These are phyloP conservation scores for Clavariopsis aquatica DNA, from an alignment of 495 filamentous ascomycete species.

Conservation along the genomic window DNA sequence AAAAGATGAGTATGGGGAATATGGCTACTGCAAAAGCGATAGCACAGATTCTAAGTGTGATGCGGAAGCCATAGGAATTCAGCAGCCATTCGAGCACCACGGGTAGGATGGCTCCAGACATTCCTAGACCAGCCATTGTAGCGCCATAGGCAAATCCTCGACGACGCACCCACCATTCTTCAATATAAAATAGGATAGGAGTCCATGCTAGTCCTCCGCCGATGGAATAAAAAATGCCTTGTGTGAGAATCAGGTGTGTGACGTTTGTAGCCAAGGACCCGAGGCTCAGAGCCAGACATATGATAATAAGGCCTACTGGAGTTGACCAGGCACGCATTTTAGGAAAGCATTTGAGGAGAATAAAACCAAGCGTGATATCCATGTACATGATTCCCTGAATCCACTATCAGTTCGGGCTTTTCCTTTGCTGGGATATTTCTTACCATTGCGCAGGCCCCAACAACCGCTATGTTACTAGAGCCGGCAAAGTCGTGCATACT, in stretches of 20 bases:
- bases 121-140: constrained; percentile 54
- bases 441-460: constrained; percentile 54
- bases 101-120: constrained; percentile 47
- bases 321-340: constrained; percentile 45
- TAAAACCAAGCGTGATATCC: constrained; percentile 46
- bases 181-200: constrained; percentile 53
- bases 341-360: constrained; percentile 39
- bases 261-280: constrained; percentile 52
- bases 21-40: constrained; percentile 46
- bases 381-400: constrained; percentile 53
- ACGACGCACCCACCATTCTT: constrained; percentile 58
- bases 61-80: constrained; percentile 55
- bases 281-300: constrained; percentile 40
- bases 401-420: not conserved
- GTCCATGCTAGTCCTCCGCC: constrained; percentile 53
- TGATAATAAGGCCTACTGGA: constrained; percentile 44
- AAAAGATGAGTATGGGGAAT: constrained; percentile 56
- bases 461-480: constrained; percentile 51
- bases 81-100: constrained; percentile 50
- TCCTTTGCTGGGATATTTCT: not conserved
- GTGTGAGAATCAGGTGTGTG: constrained; percentile 53
- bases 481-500: constrained; percentile 48
- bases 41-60: constrained; percentile 57
- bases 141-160: constrained; percentile 61
- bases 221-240: constrained; percentile 57